phyloP scores from a whole-genome alignment of 148 eudicot species.

The Chenopodium formosanum region DNA sequence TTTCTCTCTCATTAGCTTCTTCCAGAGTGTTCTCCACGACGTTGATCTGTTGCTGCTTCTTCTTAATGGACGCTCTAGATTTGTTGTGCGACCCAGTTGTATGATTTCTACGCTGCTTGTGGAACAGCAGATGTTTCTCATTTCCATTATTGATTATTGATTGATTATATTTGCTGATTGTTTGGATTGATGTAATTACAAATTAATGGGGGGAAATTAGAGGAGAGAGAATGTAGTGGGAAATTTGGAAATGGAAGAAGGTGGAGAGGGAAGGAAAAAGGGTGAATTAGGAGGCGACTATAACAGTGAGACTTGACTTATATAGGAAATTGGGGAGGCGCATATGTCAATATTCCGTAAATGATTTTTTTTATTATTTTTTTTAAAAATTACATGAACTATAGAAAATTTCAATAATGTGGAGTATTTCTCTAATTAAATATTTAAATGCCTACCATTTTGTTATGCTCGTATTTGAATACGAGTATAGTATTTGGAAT shows the following conservation, averaged over 20 bases:
- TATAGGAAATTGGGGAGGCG: not conserved
- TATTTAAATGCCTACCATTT: too few relatives aligned
- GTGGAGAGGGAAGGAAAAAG: not conserved
- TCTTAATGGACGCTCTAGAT: conserved; percentile 21
- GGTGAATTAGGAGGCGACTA: not conserved
- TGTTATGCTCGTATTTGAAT: too few relatives aligned
- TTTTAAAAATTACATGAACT: too few relatives aligned
- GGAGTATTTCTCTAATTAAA: too few relatives aligned
- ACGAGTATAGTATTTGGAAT: too few relatives aligned
- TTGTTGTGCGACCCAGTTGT: conserved; percentile 26
- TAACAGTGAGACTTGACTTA: not conserved
- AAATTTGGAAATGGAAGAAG: too few relatives aligned
- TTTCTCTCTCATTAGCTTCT: conserved; percentile 32
- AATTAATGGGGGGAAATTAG: too few relatives aligned
- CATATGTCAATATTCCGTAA: not conserved
- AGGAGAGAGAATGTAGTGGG: not conserved
- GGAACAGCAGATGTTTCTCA: conserved; percentile 20
- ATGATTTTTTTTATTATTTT: too few relatives aligned
- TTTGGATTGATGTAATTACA: too few relatives aligned
- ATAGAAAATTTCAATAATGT: too few relatives aligned
- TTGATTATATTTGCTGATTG: too few relatives aligned
- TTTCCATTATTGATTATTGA: conserved; percentile 21
- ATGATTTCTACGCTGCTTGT: conserved; percentile 19
- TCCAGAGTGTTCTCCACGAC: conserved; percentile 40
- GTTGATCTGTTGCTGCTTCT: not conserved